Evolutionary conservation across 768 basidiomycete species (phyloP), one percentile per base, ranked within the genome.

Genomic region (Fibroporia radiculosa): DNA sequence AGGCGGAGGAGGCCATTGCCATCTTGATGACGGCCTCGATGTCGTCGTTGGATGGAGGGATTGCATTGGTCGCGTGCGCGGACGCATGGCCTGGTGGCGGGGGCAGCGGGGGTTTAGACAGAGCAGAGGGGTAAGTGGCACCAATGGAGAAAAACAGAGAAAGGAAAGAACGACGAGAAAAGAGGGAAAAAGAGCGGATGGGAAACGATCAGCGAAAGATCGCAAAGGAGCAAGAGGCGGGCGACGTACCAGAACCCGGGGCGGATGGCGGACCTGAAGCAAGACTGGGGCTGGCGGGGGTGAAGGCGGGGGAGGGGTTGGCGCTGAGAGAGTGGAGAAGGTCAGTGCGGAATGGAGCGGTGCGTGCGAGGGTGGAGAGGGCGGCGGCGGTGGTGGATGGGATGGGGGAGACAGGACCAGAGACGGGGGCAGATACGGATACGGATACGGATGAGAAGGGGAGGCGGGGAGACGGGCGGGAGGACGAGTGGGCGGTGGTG

Each of bases 11-110:
- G 6, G 87, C 78, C 49, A 88, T 93, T n/a, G 92, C 92, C 64
- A 83, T 77, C 59, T 88, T 86, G 50, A 96, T 96, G 56, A 92
- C 75, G 3, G 89, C 88, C 60, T 96, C 92, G 59, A 95, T 93
- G 55, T 89, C 88, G 64, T 87, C 86, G 66, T 82, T 82, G 24
- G 12, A 31, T 31, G 29, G n/a, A n/a, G n/a, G n/a, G n/a, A n/a
- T n/a, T n/a, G n/a, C n/a, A n/a, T n/a, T n/a, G n/a, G n/a, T n/a
- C n/a, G n/a, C n/a, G n/a, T n/a, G n/a, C n/a, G n/a, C n/a, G n/a
- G n/a, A n/a, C n/a, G n/a, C n/a, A n/a, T n/a, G n/a, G n/a, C n/a
- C n/a, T n/a, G n/a, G n/a, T n/a, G n/a, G n/a, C n/a, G n/a, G n/a
- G n/a, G n/a, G n/a, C n/a, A n/a, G n/a, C n/a, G n/a, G n/a, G n/a